Conservation (phyloP, 805 yeast species). For the Yamadazyma insecticola region DNA sequence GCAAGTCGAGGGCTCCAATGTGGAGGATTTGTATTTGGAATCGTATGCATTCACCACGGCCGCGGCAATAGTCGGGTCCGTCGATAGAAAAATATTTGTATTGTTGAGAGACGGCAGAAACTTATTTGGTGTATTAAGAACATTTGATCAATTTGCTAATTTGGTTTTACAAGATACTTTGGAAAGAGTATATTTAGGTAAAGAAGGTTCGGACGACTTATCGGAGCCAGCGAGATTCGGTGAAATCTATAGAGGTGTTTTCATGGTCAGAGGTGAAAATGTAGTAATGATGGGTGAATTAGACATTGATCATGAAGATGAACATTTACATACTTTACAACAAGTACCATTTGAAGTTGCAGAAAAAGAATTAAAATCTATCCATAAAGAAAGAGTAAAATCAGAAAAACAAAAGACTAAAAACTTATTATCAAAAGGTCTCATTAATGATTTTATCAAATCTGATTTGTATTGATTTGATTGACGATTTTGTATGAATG, state of each 20-base stretch:
- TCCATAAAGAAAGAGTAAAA: constrained; percentile 28
- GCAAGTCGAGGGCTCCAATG: constrained; percentile 32
- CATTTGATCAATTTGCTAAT: constrained; percentile 94
- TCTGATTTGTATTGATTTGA: constrained; percentile 45
- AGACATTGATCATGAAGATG: constrained; percentile 82
- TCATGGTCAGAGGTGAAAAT: constrained; percentile 92
- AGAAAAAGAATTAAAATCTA: constrained; percentile 34
- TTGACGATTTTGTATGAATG: constrained; percentile 2
- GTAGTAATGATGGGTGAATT: constrained; percentile 92
- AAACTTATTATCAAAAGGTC: constrained; percentile 48
- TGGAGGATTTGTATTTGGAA: constrained; percentile 62
- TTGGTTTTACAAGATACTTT: constrained; percentile 86
- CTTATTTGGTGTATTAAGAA: constrained; percentile 83
- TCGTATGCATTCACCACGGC: constrained; percentile 83
- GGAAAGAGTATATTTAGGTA: constrained; percentile 69
- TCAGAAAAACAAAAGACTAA: constrained; percentile 44
- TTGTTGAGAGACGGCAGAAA: constrained; percentile 86
- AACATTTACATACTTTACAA: constrained; percentile 51
- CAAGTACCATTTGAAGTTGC: constrained; percentile 64
- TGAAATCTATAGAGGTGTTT: constrained; percentile 74
- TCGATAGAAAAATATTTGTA: constrained; percentile 78
- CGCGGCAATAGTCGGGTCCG: constrained; percentile 85
- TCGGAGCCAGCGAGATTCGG: constrained; percentile 49
- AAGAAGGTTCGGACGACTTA: constrained; percentile 30
- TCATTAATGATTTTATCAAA: constrained; percentile 52